These are phyloP conservation scores for Boletus reticulatus DNA, from an alignment of 768 basidiomycete species.

Conservation along the genomic window DNA sequence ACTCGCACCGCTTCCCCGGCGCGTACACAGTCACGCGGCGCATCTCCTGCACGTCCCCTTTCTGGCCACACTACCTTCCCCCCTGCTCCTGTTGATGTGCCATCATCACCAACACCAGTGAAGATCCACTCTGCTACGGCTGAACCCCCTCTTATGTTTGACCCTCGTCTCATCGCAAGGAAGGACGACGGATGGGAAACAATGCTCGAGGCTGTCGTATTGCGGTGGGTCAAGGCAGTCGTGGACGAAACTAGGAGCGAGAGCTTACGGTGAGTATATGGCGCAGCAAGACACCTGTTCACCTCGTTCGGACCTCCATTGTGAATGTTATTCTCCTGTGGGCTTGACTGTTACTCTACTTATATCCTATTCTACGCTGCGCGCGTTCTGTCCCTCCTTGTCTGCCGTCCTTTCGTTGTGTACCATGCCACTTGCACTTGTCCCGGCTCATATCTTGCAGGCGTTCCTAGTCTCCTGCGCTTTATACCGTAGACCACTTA, in stretches of 20 bases:
- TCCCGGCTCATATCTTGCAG: slow-evolving; percentile 2
- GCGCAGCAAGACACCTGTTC: neutral
- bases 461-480: neutral
- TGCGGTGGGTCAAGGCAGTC: slow-evolving; percentile 66
- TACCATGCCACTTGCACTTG: neutral
- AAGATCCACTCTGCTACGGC: slow-evolving; percentile 37
- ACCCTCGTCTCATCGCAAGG: slow-evolving; percentile 69
- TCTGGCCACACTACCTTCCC: slow-evolving; percentile 6
- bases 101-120: slow-evolving; percentile 32
- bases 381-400: neutral
- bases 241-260: slow-evolving; percentile 62
- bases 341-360: slow-evolving; percentile 8
- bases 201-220: slow-evolving; percentile 65
- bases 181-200: slow-evolving; percentile 78
- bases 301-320: slow-evolving; percentile 1
- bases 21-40: slow-evolving; percentile 14
- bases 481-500: slow-evolving; percentile 14
- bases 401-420: neutral
- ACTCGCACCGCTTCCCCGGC: slow-evolving; percentile 25
- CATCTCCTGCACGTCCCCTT: slow-evolving; percentile 23
- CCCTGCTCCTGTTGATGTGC: slow-evolving; percentile 4
- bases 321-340: slow-evolving; percentile 5
- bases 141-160: slow-evolving; percentile 60
- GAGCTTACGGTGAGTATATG: slow-evolving; percentile 16
- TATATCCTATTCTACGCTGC: slow-evolving; percentile 10